phyloP scores from a whole-genome alignment of 176 grass and related monocot species.

The Hordeum marinum region DNA sequence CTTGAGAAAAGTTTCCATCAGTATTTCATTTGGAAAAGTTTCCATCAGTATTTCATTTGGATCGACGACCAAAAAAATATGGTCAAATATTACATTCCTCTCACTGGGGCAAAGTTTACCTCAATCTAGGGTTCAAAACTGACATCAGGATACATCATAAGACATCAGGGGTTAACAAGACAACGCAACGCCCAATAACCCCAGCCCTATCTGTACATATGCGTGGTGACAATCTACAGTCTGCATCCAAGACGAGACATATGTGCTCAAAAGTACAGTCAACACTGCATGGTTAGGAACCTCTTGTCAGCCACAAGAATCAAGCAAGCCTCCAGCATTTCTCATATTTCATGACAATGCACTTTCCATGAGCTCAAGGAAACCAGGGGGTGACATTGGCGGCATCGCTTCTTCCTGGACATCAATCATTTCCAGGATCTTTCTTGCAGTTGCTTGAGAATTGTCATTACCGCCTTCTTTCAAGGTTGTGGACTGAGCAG shows the following conservation, averaged over 20 bases:
- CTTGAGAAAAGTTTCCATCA: neutral
- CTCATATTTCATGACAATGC: conserved; percentile 2
- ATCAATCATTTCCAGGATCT: conserved; percentile 56
- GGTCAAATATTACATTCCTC: neutral
- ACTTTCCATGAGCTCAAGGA: conserved; percentile 17
- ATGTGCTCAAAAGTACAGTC: neutral
- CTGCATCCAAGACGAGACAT: neutral
- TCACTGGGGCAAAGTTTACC: neutral
- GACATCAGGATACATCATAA: neutral
- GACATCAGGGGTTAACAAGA: neutral
- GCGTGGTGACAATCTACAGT: neutral
- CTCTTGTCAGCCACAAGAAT: neutral
- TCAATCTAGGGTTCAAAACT: neutral
- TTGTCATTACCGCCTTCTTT: conserved; percentile 2
- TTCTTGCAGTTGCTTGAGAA: conserved; percentile 66
- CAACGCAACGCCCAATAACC: conserved; percentile 5
- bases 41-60: neutral
- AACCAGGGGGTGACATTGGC: conserved; percentile 63
- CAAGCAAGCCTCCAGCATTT: neutral
- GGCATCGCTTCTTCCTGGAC: conserved; percentile 60
- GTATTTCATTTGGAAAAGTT: neutral
- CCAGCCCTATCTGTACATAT: conserved; percentile 3
- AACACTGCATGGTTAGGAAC: neutral
- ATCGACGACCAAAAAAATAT: neutral
- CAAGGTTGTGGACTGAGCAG: neutral